Evolutionary conservation across 805 yeast species (phyloP), one percentile per base, ranked within the genome.

Genomic region (Wickerhamiella australiensis): DNA sequence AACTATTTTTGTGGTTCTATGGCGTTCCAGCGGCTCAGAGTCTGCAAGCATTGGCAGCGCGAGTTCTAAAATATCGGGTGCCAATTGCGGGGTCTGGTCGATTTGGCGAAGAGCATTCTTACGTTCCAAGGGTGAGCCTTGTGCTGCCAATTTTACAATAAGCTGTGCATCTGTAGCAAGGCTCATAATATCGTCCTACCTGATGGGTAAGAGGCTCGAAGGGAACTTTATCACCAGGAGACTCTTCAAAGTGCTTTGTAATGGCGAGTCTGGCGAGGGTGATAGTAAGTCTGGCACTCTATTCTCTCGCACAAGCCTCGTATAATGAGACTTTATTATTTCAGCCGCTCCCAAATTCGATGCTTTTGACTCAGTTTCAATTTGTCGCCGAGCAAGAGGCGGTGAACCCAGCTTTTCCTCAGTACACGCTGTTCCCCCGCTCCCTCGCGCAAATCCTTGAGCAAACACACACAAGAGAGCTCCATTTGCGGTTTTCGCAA

Each of bases 401-500:
- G 13, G 13, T 22, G 18, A 25, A 11, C 29, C 21, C 37, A 11
- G 22, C n/a, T 13, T 42, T 26, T 35, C 36, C 50, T 8, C 59
- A 62, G 36, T 65, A 62, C 54, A 53, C 65, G 50, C 63, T 53
- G 56, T 88, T 92, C 58, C 96, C 98, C 0, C 76, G 83, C 52
- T 70, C 86, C 1, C 67, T 92, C 7, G 90, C 86, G 3, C 92
- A 94, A 25, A 72, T 90, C 1, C 61, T 92, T 12, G 77, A 75
- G 38, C 65, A 73, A 11, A 75, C 94, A 2, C 71, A 74, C 52
- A 75, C 94, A 0, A 71, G 83, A 49, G 88, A 85, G 58, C 68
- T 92, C 42, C 95, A 85, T 62, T 67, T 92, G 52, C 68, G 96
- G 49, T 92, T 92, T 61, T 76, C 94, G 1, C 94, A 85, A 64